Evolutionary conservation across 495 filamentous ascomycete species (phyloP), one percentile per base, ranked within the genome.

Genomic region (Trichoderma gamsii): DNA sequence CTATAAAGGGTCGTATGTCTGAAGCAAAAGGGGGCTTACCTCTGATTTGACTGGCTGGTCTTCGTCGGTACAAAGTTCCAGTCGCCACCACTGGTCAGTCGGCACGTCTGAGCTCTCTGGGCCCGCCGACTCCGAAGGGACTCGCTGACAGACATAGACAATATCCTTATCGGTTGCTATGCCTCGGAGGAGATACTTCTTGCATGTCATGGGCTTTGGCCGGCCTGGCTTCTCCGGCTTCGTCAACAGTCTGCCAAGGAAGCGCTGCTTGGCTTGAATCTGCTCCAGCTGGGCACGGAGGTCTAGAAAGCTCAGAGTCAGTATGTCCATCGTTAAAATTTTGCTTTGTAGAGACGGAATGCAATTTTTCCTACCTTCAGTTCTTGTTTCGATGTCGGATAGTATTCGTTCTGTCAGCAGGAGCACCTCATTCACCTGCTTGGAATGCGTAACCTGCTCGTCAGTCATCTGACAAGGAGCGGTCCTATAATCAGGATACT

Each of bases 81-180:
- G 69, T 66, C 77, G 79, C 76, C 76, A 83, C 81, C 81, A 83
- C 59, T 80, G 78, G 43, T 81, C 79, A 1, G 38, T 67, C 35
- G 69, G 43, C 9, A 59, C 11, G 2, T 29, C n/a, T 9, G 66
- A 4, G 15, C 68, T 72, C 11, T 69, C 69, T 13, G 72, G 9
- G 25, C 73, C 72, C 61, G 73, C 73, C 7, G 70, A 29, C 11
- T 70, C 70, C 2, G 66, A 68, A 15, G 69, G 74, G 38, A 70
- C 56, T 16, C 75, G 74, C 38, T 75, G 72, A 67, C 79, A 78
- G 49, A 81, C 66, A 56, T 78, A 83, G 3, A 80, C 72, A 12
- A 74, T 68, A 51, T 79, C 77, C 21, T 66, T 21, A 2, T 73
- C 70, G 51, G 72, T 75, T 1, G 74, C 75, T n/a, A 83, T 75